These are phyloP conservation scores for Pythium biforme DNA, from an alignment of 352 stramenopile species.

Conservation along the genomic window DNA sequence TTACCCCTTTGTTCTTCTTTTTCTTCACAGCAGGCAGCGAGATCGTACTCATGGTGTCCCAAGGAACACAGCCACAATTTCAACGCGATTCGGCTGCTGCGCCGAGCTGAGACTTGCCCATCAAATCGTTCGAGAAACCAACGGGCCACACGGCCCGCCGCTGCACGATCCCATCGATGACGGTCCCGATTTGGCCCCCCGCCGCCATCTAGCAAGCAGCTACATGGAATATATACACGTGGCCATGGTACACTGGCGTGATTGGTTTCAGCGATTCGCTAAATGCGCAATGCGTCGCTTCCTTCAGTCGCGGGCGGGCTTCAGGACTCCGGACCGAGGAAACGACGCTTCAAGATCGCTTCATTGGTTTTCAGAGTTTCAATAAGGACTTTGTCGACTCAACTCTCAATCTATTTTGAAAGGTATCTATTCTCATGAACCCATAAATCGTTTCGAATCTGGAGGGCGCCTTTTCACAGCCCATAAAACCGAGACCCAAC, in stretches of 20 bases:
- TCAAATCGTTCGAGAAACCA: background rate
- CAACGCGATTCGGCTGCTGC: background rate
- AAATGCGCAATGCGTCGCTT: background rate
- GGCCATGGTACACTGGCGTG: background rate
- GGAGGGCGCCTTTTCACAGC: background rate
- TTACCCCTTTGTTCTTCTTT: slow-evolving; percentile 31
- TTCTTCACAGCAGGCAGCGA: slow-evolving; percentile 12
- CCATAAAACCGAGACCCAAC: background rate
- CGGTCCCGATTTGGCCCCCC: background rate
- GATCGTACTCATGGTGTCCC: slow-evolving; percentile 11
- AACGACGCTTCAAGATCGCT: slow-evolving; percentile 14
- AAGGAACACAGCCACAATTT: background rate
- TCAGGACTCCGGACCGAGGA: background rate
- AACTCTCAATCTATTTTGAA: background rate
- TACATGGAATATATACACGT: background rate
- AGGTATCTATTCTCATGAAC: background rate
- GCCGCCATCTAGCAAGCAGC: no score
- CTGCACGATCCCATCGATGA: background rate
- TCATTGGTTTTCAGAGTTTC: background rate
- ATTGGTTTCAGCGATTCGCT: slow-evolving; percentile 11
- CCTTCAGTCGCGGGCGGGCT: background rate
- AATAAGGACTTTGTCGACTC: no score
- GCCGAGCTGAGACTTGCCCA: background rate
- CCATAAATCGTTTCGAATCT: background rate
- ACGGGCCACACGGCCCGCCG: background rate